Evolutionary conservation across 2,329 filamentous ascomycete species (phyloP).

Genomic region (Exophiala xenobiotica): DNA sequence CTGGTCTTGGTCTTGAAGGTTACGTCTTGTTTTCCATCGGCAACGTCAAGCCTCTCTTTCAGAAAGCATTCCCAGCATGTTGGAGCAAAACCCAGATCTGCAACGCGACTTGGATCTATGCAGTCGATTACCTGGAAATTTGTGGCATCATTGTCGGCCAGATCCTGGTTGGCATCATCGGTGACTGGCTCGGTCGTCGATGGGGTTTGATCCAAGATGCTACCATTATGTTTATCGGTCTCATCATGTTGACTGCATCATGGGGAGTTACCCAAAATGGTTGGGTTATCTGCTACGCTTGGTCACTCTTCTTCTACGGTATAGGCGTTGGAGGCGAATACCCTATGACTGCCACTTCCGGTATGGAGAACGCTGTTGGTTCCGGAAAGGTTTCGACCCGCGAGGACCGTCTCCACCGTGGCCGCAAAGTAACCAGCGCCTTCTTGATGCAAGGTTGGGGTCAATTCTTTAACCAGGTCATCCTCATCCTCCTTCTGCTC

Average conservation of each 20-base stretch:
- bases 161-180: slow-evolving; percentile 77
- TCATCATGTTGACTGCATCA: slow-evolving; percentile 85
- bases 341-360: slow-evolving; percentile 92
- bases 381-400: slow-evolving; percentile 83
- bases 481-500: slow-evolving; percentile 81
- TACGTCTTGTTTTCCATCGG: slow-evolving; percentile 98
- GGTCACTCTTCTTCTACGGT: slow-evolving; percentile 89
- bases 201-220: slow-evolving; percentile 97
- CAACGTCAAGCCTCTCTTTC: slow-evolving; percentile 81
- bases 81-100: slow-evolving; percentile 70
- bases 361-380: slow-evolving; percentile 88
- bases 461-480: slow-evolving; percentile 88
- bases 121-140: slow-evolving; percentile 89
- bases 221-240: slow-evolving; percentile 86
- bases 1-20: slow-evolving; percentile 86
- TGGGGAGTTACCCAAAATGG: slow-evolving; percentile 87
- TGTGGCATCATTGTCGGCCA: slow-evolving; percentile 94
- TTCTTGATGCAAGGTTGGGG: slow-evolving; percentile 99
- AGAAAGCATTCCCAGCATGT: slow-evolving; percentile 71
- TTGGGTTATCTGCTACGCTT: slow-evolving; percentile 96
- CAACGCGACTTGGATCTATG: slow-evolving; percentile 74
- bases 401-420: slow-evolving; percentile 91
- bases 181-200: slow-evolving; percentile 80
- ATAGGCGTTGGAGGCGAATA: slow-evolving; percentile 61
- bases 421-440: slow-evolving; percentile 89